Base-by-base conservation (phyloP, 2,329 filamentous ascomycete species). In the Microdochium trichocladiopsis region DNA sequence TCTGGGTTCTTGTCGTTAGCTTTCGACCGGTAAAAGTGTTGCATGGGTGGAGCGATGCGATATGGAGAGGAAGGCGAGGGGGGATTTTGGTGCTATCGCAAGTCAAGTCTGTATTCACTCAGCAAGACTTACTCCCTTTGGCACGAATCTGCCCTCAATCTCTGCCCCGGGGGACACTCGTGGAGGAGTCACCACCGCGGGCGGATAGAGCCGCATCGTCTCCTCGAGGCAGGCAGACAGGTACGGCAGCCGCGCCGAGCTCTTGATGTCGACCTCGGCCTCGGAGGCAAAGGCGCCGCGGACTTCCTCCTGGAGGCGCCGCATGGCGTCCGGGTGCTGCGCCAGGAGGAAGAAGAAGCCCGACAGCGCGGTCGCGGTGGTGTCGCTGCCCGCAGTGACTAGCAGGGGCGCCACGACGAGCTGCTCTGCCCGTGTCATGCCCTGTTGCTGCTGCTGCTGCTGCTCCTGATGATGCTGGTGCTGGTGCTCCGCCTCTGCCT, bases 301-400 rank as follows among this genome's bases (percentile, higher is more conserved):
- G 4, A 78, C 61, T 53, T 79, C 76, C 0, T 62, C 55, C 2
- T 61, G 63, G 2, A 80, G 62, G 25, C 65, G 70, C 1, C 60
- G 54, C 49, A 75, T 56, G 0, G 67, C 67, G 49, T 72, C 64
- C 2, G 60, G 62, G 67, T 74, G 74, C 52, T 79, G 79, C 28
- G 76, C 74, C 8, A 73, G 58, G 3, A 78, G 60, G n/a, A 69
- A 62, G 48, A 66, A 77, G 1, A 63, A 59, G 54, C 69, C 57
- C 51, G 66, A 56, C 2, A 78, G 61, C 0, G 70, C 60, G 0
- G 73, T 75, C 0, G 76, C 72, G 0, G 73, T 75, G 2, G 76
- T 79, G 58, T 79, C 76, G 1, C 70, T 72, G 2, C 76, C 75
- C 4, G 74, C 75, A 8, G 72, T 59, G 43, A 77, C 60, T 3